Base-by-base conservation (phyloP, 805 yeast species). In the Sungouiozyma intestinalis region DNA sequence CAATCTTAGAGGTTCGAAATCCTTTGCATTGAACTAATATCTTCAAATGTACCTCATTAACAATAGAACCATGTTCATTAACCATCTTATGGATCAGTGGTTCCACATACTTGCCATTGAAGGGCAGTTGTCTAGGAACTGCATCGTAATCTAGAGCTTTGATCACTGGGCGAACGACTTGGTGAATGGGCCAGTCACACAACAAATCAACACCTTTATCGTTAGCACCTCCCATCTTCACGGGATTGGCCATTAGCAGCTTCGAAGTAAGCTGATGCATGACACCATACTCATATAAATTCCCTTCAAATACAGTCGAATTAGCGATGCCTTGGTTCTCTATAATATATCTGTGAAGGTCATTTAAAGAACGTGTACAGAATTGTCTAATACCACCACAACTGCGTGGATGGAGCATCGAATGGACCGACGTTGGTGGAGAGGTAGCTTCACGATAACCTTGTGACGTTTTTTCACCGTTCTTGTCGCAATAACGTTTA, bases 151-250 rank as follows among this genome's bases (percentile, higher is more conserved):
- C 11, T 2, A 14, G n/a, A 2, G 17, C 38, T 6, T 27, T 35
- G 3, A 21, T 29, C 11, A 24, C 19, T 9, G 4, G 13, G 16
- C 18, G 20, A 3, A 24, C 39, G 14, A 59, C 48, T 14, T 39
- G 33, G 17, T 35, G 33, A 14, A 59, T 16, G 3, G 52, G 46
- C 63, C 63, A 59, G 18, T 40, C 41, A 1, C 62, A 64, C 11
- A 43, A 46, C 2, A 62, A 51, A 47, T 62, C 66, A 4, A 61
- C 52, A 3, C 66, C 66, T 7, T 50, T 55, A 44, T 62, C 66
- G 44, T 57, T 51, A 3, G 60, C 53, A 11, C 65, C 65, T 9
- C 66, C 65, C 2, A 57, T 48, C 33, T 53, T 52, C 24, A 43
- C 39, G 6, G 56, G 37, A 4, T 50, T 37, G 16, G 41, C 41